Evolutionary conservation across 2,329 filamentous ascomycete genomes (phyloP).

Genomic region (Emmonsiellopsis sp.): DNA sequence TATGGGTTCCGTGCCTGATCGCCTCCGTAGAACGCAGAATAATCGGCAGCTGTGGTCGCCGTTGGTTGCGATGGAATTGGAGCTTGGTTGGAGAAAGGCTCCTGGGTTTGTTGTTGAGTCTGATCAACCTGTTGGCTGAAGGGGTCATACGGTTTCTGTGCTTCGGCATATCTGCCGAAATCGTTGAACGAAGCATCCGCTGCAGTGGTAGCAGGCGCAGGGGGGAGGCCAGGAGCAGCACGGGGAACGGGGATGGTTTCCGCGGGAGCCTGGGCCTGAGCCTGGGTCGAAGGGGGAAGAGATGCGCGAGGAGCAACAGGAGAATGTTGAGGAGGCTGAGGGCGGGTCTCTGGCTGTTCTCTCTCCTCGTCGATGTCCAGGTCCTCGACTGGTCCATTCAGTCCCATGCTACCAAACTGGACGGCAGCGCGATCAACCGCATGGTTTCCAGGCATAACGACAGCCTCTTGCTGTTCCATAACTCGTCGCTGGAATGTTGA

Average conservation of each 20-base stretch:
- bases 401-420: conserved; percentile 89
- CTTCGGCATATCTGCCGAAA: conserved; percentile 45
- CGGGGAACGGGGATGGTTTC: conserved; percentile 42
- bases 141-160: conserved; percentile 77
- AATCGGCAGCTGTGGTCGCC: conserved; percentile 58
- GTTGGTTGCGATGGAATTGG: conserved; percentile 54
- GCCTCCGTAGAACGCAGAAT: conserved; percentile 75
- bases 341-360: conserved; percentile 89
- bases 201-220: conserved; percentile 46
- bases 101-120: conserved; percentile 54
- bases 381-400: conserved; percentile 66
- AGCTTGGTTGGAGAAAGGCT: conserved; percentile 44
- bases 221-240: conserved; percentile 52
- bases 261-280: conserved; percentile 24
- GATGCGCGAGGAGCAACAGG: conserved; percentile 79
- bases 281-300: conserved; percentile 57
- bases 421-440: conserved; percentile 88
- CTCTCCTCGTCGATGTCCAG: conserved; percentile 83
- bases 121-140: conserved; percentile 66
- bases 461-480: conserved; percentile 90
- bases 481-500: conserved; percentile 78
- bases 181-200: conserved; percentile 39
- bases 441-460: conserved; percentile 95
- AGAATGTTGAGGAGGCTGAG: conserved; percentile 87
- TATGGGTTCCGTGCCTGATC: conserved; percentile 67